Evolutionary conservation across 768 basidiomycete species (phyloP).

Genomic region (Rhodotorula paludigena): DNA sequence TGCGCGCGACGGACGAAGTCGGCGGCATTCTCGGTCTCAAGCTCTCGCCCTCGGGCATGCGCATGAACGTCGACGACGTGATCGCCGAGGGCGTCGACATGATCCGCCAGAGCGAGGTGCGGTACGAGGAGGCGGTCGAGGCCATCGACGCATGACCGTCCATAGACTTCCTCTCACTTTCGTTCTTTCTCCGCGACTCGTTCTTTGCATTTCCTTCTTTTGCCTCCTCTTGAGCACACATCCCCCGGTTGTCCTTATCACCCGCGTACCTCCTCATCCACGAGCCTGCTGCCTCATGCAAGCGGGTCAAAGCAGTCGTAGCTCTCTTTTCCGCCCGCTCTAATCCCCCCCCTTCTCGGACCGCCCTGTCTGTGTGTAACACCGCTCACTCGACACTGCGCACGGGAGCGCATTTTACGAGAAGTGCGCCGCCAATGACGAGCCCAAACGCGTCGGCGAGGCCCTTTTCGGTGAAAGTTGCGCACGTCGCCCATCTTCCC

Average conservation of each 20-base stretch:
- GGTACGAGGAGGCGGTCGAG: not conserved
- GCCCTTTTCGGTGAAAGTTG: constrained; percentile 45
- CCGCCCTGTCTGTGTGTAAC: not conserved
- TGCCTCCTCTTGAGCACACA: too few species aligned
- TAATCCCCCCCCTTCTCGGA: not conserved
- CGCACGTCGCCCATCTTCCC: constrained; percentile 49
- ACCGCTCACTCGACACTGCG: not conserved
- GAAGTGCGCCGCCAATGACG: constrained; percentile 41
- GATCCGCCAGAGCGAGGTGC: constrained; percentile 16
- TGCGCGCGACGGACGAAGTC: constrained; percentile 84
- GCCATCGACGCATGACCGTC: not conserved
- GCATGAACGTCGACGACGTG: constrained; percentile 33
- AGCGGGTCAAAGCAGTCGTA: too few species aligned
- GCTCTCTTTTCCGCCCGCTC: not conserved
- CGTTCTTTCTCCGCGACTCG: too few species aligned
- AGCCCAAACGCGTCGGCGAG: constrained; percentile 47
- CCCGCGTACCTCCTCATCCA: not conserved
- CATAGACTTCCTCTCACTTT: not conserved
- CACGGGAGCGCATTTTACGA: not conserved
- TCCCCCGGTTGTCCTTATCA: not conserved
- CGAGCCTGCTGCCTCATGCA: too few species aligned
- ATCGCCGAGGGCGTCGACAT: constrained; percentile 28
- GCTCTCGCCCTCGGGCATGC: constrained; percentile 60
- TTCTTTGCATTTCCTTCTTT: too few species aligned
- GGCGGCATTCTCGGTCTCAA: constrained; percentile 87